Evolutionary conservation across 306 rosid genomes (phyloP).

Genomic region (Begonia masoniana): DNA sequence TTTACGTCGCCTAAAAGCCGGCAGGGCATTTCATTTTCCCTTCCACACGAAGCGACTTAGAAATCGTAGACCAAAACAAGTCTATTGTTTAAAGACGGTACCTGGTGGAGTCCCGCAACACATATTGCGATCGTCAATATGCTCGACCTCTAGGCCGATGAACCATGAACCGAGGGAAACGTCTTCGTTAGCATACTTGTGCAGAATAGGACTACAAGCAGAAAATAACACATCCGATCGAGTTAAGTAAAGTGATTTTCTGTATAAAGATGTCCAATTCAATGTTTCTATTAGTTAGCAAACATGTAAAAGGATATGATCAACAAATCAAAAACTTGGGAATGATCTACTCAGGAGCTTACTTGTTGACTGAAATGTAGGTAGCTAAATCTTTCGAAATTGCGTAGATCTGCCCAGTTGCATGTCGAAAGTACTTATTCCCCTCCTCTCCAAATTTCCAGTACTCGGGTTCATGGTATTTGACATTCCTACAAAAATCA

Average conservation of each 20-base stretch:
- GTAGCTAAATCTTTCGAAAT: not conserved
- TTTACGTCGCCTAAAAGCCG: no score
- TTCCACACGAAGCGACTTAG: no score
- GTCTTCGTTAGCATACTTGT: not conserved
- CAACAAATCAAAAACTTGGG: not conserved
- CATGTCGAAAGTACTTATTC: not conserved
- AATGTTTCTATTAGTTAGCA: not conserved
- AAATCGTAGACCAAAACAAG: no score
- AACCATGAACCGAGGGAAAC: not conserved
- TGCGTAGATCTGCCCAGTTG: not conserved
- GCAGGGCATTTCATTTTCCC: no score
- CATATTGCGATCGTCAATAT: not conserved
- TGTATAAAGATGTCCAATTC: no score
- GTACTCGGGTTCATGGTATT: conserved; percentile 2
- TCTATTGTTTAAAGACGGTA: not conserved
- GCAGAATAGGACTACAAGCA: not conserved
- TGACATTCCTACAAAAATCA: not conserved
- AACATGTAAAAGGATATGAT: no score
- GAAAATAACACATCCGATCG: not conserved
- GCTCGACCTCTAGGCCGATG: not conserved
- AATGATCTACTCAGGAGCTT: not conserved
- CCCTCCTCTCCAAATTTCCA: not conserved
- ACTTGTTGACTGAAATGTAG: not conserved
- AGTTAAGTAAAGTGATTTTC: no score
- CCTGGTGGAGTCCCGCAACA: conserved; percentile 1